Conservation (phyloP, 2,329 filamentous ascomycete species). For the Paecilomyces fulvus region DNA sequence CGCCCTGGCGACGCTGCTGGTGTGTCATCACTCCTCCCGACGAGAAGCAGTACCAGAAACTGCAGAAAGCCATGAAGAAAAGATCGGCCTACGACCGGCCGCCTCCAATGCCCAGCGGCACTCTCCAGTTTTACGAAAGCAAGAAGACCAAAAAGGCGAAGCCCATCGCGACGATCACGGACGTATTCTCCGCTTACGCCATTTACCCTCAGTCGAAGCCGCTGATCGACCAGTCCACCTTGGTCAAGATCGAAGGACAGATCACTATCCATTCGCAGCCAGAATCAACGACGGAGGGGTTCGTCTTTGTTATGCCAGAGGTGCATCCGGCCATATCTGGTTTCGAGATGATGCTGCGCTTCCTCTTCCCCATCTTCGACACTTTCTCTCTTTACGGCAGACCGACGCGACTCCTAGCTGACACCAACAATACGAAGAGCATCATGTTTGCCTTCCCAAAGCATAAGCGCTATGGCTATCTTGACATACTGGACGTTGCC, state of each 20-base stretch:
- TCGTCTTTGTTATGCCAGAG: conserved; percentile 97
- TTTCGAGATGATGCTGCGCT: conserved; percentile 91
- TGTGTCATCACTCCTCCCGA: conserved; percentile 88
- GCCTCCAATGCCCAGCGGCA: conserved; percentile 64
- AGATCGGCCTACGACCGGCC: conserved; percentile 74
- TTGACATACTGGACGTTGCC: conserved; percentile 80
- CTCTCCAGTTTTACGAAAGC: conserved; percentile 91
- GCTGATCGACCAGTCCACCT: conserved; percentile 84
- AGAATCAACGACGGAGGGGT: conserved; percentile 74
- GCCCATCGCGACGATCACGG: conserved; percentile 84
- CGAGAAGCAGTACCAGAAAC: conserved; percentile 81
- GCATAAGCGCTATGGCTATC: conserved; percentile 76
- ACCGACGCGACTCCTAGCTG: conserved; percentile 76
- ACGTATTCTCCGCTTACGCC: conserved; percentile 87
- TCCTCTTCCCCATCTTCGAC: conserved; percentile 89
- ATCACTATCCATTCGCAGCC: conserved; percentile 79
- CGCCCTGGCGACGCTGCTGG: conserved; percentile 94
- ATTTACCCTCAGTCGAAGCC: conserved; percentile 94
- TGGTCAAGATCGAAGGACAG: conserved; percentile 86
- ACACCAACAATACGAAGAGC: conserved; percentile 75
- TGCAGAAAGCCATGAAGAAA: conserved; percentile 75
- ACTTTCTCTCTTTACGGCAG: conserved; percentile 87
- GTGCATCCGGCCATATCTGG: conserved; percentile 82
- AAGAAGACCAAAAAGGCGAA: conserved; percentile 87
- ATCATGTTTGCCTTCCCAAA: conserved; percentile 98